Evolutionary conservation across 305 asterid species (phyloP).

Genomic region (Fraxinus latifolia): DNA sequence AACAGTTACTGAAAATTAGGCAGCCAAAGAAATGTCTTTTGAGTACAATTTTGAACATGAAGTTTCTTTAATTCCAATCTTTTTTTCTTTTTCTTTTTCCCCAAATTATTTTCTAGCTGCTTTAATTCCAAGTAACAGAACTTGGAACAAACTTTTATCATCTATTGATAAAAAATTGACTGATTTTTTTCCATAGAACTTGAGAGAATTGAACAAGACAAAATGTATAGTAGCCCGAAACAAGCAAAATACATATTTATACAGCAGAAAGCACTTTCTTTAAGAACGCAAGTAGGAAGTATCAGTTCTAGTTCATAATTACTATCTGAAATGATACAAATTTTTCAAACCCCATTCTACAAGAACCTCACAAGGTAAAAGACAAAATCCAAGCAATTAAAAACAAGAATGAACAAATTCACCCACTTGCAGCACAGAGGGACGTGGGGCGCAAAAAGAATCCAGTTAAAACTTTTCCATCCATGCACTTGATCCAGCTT

Average conservation of each 20-base stretch:
- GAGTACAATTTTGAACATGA: neutral
- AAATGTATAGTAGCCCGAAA: slow-evolving; percentile 6
- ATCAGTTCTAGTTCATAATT: slow-evolving; percentile 30
- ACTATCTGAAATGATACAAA: slow-evolving; percentile 34
- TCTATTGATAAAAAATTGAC: neutral
- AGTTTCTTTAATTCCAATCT: neutral
- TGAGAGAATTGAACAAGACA: neutral
- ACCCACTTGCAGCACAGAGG: slow-evolving; percentile 43
- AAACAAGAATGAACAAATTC: slow-evolving; percentile 64
- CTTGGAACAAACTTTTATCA: neutral
- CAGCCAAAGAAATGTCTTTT: neutral
- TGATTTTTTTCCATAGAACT: neutral
- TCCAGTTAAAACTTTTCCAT: slow-evolving; percentile 23
- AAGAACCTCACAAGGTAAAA: slow-evolving; percentile 24
- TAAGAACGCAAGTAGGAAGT: slow-evolving; percentile 13
- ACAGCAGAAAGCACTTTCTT: slow-evolving; percentile 25
- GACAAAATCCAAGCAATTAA: slow-evolving; percentile 46
- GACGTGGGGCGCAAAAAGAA: slow-evolving; percentile 40
- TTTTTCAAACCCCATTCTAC: slow-evolving; percentile 32
- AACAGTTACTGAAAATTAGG: neutral
- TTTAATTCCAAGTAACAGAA: neutral
- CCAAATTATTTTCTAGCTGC: neutral
- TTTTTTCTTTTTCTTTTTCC: neutral
- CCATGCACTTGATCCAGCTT: slow-evolving; percentile 18
- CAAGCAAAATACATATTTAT: slow-evolving; percentile 30